Conservation (phyloP, 2,329 filamentous ascomycete genomes). For the Exutisphaerella laricina region DNA sequence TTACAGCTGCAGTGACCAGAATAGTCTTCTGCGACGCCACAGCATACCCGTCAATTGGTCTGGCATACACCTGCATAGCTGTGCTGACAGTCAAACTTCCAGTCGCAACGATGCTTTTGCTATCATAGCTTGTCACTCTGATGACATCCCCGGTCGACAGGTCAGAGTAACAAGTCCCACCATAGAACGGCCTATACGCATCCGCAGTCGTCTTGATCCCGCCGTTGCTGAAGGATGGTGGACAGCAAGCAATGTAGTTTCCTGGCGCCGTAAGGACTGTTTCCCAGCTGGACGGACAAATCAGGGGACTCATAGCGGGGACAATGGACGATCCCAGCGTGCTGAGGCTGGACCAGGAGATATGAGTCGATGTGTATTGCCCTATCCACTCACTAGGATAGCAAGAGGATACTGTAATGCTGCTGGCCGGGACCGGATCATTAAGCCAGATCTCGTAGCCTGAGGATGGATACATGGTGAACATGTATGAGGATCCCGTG, state of each 20-base stretch:
- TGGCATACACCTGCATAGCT: slow-evolving; percentile 11
- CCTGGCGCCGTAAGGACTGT: slow-evolving; percentile 14
- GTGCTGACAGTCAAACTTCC: slow-evolving; percentile 5
- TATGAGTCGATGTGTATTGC: slow-evolving; percentile 5
- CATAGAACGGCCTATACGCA: slow-evolving; percentile 13
- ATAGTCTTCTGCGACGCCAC: slow-evolving; percentile 8
- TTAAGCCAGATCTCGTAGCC: slow-evolving; percentile 10
- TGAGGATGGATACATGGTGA: too few relatives aligned
- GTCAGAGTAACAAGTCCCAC: slow-evolving; percentile 16
- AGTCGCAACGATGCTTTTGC: slow-evolving; percentile 8
- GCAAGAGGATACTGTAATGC: slow-evolving; percentile 10
- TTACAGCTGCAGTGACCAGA: slow-evolving; percentile 1
- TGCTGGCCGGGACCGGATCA: slow-evolving; percentile 11
- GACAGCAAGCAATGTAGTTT: slow-evolving; percentile 18
- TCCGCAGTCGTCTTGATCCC: slow-evolving; percentile 11
- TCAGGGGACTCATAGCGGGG: slow-evolving; percentile 12
- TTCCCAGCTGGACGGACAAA: slow-evolving; percentile 12
- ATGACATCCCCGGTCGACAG: slow-evolving; percentile 2
- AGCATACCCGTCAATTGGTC: slow-evolving; percentile 17
- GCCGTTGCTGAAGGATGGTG: too few relatives aligned
- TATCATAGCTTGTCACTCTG: slow-evolving; percentile 14
- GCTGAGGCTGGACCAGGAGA: not conserved
- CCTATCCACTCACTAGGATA: slow-evolving; percentile 12
- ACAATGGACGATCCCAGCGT: slow-evolving; percentile 7
- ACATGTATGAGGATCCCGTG: slow-evolving; percentile 5